These are phyloP conservation scores for Kwoniella heveanensis DNA, from an alignment of 768 basidiomycete genomes.

Conservation along the genomic window DNA sequence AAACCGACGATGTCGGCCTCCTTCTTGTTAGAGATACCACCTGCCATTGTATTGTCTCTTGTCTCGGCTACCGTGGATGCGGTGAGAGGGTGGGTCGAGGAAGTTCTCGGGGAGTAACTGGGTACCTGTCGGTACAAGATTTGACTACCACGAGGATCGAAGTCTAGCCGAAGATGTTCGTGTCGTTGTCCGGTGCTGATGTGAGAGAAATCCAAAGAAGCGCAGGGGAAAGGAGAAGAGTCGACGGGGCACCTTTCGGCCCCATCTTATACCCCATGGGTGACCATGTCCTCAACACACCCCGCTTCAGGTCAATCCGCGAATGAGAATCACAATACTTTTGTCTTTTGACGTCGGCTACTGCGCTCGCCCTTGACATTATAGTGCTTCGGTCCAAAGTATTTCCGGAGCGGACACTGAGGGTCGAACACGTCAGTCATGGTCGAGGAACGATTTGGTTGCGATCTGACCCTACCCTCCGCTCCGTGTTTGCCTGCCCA, in stretches of 20 bases:
- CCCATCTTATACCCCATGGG: constrained; percentile 2
- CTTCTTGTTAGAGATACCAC: constrained; percentile 9
- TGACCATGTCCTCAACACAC: not conserved
- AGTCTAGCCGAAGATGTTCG: too few species aligned
- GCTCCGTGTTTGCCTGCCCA: not conserved
- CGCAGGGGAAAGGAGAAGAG: not conserved
- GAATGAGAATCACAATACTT: too few species aligned
- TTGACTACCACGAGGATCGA: too few species aligned
- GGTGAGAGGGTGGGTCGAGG: not conserved
- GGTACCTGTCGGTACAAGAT: too few species aligned
- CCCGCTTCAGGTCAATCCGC: too few species aligned
- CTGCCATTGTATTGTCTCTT: constrained; percentile 2
- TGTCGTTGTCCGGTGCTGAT: too few species aligned
- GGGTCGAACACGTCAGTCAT: too few species aligned
- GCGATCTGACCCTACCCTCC: not conserved
- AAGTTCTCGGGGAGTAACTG: too few species aligned
- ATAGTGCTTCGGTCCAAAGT: not conserved
- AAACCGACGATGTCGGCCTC: constrained; percentile 20
- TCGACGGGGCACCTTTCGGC: constrained; percentile 1
- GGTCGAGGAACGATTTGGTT: not conserved
- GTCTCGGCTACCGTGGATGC: not conserved
- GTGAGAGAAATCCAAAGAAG: not conserved
- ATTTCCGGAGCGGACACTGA: not conserved
- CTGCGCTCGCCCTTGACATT: not conserved
- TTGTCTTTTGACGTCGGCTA: not conserved